Evolutionary conservation across 2,329 filamentous ascomycete genomes (phyloP).

Genomic region (Aspergillus calidoustus): DNA sequence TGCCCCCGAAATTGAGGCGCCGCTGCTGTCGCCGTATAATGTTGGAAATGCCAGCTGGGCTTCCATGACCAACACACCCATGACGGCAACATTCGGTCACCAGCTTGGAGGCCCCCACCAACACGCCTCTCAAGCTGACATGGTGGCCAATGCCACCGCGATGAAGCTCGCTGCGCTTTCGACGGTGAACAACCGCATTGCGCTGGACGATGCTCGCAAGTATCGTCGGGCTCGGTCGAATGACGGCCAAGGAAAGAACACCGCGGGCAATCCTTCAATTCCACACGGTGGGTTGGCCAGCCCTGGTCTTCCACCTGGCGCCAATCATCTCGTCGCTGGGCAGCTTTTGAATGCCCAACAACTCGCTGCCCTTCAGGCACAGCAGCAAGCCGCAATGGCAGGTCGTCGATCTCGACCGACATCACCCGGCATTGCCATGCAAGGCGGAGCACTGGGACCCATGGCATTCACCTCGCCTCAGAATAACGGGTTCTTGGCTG

Average conservation of each 20-base stretch:
- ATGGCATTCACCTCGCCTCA: constrained; percentile 84
- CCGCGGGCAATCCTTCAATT: constrained; percentile 54
- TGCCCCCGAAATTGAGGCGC: constrained; percentile 75
- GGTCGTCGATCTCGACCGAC: constrained; percentile 82
- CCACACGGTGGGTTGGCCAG: constrained; percentile 66
- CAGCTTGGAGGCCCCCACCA: constrained; percentile 46
- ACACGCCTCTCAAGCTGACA: constrained; percentile 77
- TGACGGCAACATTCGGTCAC: constrained; percentile 81
- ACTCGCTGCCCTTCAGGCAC: constrained; percentile 77
- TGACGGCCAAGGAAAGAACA: constrained; percentile 63
- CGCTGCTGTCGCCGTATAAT: constrained; percentile 79
- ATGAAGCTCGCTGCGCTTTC: constrained; percentile 98
- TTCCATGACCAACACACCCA: constrained; percentile 96
- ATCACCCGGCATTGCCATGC: constrained; percentile 86
- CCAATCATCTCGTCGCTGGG: constrained; percentile 84
- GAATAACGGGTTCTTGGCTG: constrained; percentile 90
- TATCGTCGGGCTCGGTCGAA: constrained; percentile 90
- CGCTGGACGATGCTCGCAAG: constrained; percentile 94
- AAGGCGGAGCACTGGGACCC: constrained; percentile 62
- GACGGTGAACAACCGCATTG: constrained; percentile 97
- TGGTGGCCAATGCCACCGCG: constrained; percentile 97
- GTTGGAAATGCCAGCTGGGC: constrained; percentile 91
- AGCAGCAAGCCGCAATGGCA: constrained; percentile 60
- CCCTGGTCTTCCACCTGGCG: constrained; percentile 63
- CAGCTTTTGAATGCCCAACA: constrained; percentile 86